Percentiles rank a stretch among this genome's conserved stretches.
phyloP scores from a whole-genome alignment of 352 stramenopile genomes.

The Phytopythium boreale region DNA sequence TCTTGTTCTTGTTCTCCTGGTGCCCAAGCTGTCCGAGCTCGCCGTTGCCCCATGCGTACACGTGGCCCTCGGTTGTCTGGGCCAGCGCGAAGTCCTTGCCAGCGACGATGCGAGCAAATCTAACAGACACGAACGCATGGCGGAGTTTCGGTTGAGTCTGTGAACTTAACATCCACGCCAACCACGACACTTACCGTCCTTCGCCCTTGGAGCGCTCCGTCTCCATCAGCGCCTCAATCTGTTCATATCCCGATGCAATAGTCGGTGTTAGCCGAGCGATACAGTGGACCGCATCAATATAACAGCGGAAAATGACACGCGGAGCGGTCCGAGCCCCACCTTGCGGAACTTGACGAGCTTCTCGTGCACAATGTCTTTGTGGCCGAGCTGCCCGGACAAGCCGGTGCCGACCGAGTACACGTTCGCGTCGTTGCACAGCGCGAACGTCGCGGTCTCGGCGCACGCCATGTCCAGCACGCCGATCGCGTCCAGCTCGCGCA shows the following conservation, averaged over 20 bases:
- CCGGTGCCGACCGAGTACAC: slow-evolving; percentile 75
- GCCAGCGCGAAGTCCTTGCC: slow-evolving; percentile 61
- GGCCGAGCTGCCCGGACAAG: slow-evolving; percentile 53
- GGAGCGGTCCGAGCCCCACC: slow-evolving; percentile 21
- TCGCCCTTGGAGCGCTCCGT: slow-evolving; percentile 77
- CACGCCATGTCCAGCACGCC: slow-evolving; percentile 64
- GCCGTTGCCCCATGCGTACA: slow-evolving; percentile 80
- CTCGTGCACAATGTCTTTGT: slow-evolving; percentile 77
- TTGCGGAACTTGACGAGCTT: slow-evolving; percentile 76
- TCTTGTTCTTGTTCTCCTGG: slow-evolving; percentile 87
- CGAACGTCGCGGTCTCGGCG: slow-evolving; percentile 57
- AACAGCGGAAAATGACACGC: neutral
- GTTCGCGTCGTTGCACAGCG: slow-evolving; percentile 67
- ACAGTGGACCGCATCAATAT: neutral
- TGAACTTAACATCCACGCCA: neutral
- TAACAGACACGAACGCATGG: slow-evolving; percentile 12
- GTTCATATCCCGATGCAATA: neutral
- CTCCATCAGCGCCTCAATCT: slow-evolving; percentile 67
- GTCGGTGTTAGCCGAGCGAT: neutral
- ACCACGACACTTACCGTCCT: slow-evolving; percentile 37
- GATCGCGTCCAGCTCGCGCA: slow-evolving; percentile 59
- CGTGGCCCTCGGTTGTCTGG: slow-evolving; percentile 56
- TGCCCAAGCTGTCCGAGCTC: slow-evolving; percentile 75
- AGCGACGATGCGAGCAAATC: slow-evolving; percentile 51
- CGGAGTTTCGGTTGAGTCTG: neutral